phyloP scores from a whole-genome alignment of 768 basidiomycete species.

The Kwoniella shandongensis region DNA sequence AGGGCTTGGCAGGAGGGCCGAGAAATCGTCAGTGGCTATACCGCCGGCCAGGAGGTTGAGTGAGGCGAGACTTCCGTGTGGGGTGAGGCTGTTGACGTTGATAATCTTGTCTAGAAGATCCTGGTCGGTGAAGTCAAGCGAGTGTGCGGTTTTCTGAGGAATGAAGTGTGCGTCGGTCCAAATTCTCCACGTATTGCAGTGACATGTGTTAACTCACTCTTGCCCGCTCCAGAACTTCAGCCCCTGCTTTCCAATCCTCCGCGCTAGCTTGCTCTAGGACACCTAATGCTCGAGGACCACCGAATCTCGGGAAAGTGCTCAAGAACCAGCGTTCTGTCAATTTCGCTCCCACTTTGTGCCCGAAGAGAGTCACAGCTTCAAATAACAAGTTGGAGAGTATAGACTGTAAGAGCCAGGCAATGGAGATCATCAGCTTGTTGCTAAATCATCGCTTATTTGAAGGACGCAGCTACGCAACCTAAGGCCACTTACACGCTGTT shows the following conservation, averaged over 20 bases:
- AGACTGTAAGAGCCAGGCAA: conserved; percentile 20
- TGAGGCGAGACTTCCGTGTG: conserved; percentile 20
- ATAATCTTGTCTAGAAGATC: conserved; percentile 8
- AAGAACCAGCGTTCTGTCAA: conserved; percentile 31
- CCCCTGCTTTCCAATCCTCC: conserved; percentile 5
- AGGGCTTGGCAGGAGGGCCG: not conserved
- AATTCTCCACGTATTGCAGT: not conserved
- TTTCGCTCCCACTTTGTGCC: conserved; percentile 16
- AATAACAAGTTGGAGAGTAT: conserved; percentile 30
- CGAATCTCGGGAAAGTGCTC: conserved; percentile 16
- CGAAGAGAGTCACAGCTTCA: conserved; percentile 20
- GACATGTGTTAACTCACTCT: conserved; percentile 11
- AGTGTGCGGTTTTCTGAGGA: not conserved
- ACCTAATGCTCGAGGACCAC: not conserved
- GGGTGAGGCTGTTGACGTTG: conserved; percentile 7
- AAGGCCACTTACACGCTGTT: conserved; percentile 20
- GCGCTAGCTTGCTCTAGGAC: not conserved
- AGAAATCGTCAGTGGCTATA: not conserved
- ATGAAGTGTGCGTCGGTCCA: not conserved
- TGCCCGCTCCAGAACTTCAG: conserved; percentile 2
- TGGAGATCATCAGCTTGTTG: not conserved
- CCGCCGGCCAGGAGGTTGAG: conserved; percentile 11
- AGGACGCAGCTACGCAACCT: not conserved
- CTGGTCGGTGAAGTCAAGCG: conserved; percentile 1
- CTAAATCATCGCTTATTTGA: not conserved